Conservation (phyloP, 306 rosid species). For the Sechiopsis laciniata region DNA sequence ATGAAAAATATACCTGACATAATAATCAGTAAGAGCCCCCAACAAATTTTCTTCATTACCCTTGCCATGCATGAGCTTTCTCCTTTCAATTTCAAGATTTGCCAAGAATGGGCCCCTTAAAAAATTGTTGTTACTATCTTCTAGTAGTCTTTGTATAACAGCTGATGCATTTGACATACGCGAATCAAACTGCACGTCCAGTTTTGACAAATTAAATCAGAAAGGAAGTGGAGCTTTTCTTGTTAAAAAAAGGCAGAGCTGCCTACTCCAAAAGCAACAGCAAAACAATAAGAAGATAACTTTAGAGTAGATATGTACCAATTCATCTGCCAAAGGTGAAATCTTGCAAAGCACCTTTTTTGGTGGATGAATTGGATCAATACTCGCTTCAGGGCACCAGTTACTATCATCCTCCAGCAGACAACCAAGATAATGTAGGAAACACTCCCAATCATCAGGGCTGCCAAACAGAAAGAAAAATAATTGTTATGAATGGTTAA, state of each 20-base stretch:
- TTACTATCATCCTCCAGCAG: constrained; percentile 83
- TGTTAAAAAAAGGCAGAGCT: background rate
- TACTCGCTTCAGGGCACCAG: constrained; percentile 47
- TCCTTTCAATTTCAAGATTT: constrained; percentile 81
- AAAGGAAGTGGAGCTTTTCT: constrained; percentile 14
- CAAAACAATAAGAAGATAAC: constrained; percentile 17
- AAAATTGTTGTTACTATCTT: constrained; percentile 33
- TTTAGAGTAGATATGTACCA: constrained; percentile 38
- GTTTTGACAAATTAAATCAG: constrained; percentile 27
- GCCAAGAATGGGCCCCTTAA: constrained; percentile 80
- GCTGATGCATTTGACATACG: constrained; percentile 61
- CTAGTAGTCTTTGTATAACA: constrained; percentile 56
- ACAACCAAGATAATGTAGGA: constrained; percentile 88
- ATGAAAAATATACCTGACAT: constrained; percentile 41
- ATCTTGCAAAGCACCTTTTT: constrained; percentile 56
- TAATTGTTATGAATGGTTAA: constrained; percentile 26
- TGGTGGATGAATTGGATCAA: constrained; percentile 56
- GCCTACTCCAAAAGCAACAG: constrained; percentile 19
- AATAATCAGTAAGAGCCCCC: constrained; percentile 60
- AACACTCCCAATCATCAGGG: constrained; percentile 96
- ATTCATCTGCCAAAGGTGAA: constrained; percentile 63
- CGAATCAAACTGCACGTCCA: constrained; percentile 71
- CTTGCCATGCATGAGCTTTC: constrained; percentile 58
- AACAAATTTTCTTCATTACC: constrained; percentile 52
- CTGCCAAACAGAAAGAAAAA: constrained; percentile 52